Conservation (phyloP, 2,329 filamentous ascomycete genomes). For the Trichoderma sp. region DNA sequence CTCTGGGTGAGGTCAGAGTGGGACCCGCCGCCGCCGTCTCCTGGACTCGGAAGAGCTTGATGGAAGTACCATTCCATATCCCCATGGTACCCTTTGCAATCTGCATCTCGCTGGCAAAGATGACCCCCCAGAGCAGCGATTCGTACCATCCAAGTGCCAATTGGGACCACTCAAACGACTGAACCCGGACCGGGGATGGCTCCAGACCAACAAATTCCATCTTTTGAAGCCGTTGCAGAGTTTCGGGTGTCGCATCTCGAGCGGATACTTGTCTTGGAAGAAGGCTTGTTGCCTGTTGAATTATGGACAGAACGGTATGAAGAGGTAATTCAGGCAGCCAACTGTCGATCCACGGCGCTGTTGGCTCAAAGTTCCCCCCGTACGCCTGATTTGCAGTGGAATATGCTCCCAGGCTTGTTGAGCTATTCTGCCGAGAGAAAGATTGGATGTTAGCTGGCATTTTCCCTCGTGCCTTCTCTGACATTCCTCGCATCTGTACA, state of each 20-base stretch:
- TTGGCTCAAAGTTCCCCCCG: slow-evolving; percentile 71
- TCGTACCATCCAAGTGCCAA: slow-evolving; percentile 94
- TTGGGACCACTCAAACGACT: slow-evolving; percentile 93
- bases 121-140: slow-evolving; percentile 88
- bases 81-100: slow-evolving; percentile 84
- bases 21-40: slow-evolving; percentile 80
- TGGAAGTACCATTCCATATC: slow-evolving; percentile 88
- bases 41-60: slow-evolving; percentile 88
- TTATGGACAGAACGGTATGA: slow-evolving; percentile 80
- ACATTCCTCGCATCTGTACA: slow-evolving; percentile 86
- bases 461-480: slow-evolving; percentile 94
- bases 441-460: slow-evolving; percentile 82
- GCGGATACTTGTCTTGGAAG: slow-evolving; percentile 57
- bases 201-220: slow-evolving; percentile 74
- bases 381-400: slow-evolving; percentile 61
- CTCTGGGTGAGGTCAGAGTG: slow-evolving; percentile 79
- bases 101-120: slow-evolving; percentile 89
- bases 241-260: slow-evolving; percentile 50
- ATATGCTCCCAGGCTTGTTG: slow-evolving; percentile 73
- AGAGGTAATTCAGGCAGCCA: slow-evolving; percentile 93
- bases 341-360: slow-evolving; percentile 83
- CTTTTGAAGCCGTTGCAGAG: slow-evolving; percentile 59
- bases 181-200: slow-evolving; percentile 72
- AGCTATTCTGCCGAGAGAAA: slow-evolving; percentile 90
- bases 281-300: slow-evolving; percentile 65